Conservation (phyloP, 192 early-diverging fungal genomes). For the Cladochytrium replicatum region DNA sequence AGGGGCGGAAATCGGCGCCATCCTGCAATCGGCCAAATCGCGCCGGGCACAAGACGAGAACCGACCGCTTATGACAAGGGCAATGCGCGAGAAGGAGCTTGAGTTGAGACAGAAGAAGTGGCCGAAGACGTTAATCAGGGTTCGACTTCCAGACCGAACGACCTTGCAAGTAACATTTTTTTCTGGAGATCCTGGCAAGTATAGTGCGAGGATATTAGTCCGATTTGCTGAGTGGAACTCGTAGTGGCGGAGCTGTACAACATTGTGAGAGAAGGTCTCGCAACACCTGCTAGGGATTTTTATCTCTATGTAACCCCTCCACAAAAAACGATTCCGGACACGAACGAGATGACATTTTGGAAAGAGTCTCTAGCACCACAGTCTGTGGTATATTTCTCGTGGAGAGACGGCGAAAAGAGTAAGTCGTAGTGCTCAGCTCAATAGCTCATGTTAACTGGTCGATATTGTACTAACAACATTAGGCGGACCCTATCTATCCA, state of each 20-base stretch:
- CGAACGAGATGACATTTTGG: slow-evolving; percentile 31
- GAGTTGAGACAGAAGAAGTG: slow-evolving; percentile 50
- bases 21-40: slow-evolving; percentile 48
- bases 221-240: neutral
- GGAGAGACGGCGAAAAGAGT: too few relatives aligned
- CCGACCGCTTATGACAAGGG: slow-evolving; percentile 67
- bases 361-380: slow-evolving; percentile 30
- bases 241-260: slow-evolving; percentile 10
- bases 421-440: too few relatives aligned
- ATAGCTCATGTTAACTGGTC: too few relatives aligned
- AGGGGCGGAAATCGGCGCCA: slow-evolving; percentile 54
- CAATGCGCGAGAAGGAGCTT: slow-evolving; percentile 63
- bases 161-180: slow-evolving; percentile 68
- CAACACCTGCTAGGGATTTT: slow-evolving; percentile 6
- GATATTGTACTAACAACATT: too few relatives aligned
- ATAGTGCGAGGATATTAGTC: neutral
- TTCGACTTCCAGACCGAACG: slow-evolving; percentile 72
- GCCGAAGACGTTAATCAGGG: slow-evolving; percentile 65
- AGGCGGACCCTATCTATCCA: too few relatives aligned
- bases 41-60: slow-evolving; percentile 48
- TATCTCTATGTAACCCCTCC: slow-evolving; percentile 33
- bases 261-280: slow-evolving; percentile 4
- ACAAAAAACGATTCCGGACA: slow-evolving; percentile 14
- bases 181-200: slow-evolving; percentile 50
- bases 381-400: slow-evolving; percentile 32